phyloP scores from a whole-genome alignment of 192 early-diverging fungal species.

The Linnemannia hyalina region DNA sequence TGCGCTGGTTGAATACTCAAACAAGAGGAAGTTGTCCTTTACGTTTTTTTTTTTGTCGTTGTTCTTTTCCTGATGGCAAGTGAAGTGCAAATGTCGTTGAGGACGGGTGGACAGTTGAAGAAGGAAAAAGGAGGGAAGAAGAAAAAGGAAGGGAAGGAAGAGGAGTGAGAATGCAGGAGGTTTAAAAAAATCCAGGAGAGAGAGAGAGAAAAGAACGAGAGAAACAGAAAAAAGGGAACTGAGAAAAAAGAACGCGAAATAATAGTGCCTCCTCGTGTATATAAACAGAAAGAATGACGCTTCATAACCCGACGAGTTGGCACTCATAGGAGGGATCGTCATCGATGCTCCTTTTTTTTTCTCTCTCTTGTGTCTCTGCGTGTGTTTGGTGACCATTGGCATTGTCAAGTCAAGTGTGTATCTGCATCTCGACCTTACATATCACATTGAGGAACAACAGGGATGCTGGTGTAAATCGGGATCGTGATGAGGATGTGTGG shows the following conservation, averaged over 20 bases:
- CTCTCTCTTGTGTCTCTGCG: not conserved
- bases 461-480: conserved; percentile 4
- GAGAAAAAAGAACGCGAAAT: not conserved
- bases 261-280: not conserved
- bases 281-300: conserved; percentile 1
- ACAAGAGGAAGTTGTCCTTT: not conserved
- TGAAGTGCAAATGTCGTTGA: not conserved
- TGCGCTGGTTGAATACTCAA: not conserved
- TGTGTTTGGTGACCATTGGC: not conserved
- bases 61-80: not conserved
- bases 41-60: not conserved
- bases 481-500: not conserved
- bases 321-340: not conserved
- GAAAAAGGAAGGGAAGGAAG: not conserved
- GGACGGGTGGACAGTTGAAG: not conserved
- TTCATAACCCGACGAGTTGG: not conserved
- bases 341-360: not conserved
- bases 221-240: conserved; percentile 1
- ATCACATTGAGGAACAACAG: not conserved
- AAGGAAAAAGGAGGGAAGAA: not conserved
- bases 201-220: conserved; percentile 2
- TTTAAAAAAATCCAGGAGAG: not conserved
- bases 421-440: conserved; percentile 1
- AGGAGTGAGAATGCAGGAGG: conserved; percentile 6
- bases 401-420: not conserved